Base-by-base conservation (phyloP, 495 filamentous ascomycete genomes). In the Penicillium psychrofluorescens region DNA sequence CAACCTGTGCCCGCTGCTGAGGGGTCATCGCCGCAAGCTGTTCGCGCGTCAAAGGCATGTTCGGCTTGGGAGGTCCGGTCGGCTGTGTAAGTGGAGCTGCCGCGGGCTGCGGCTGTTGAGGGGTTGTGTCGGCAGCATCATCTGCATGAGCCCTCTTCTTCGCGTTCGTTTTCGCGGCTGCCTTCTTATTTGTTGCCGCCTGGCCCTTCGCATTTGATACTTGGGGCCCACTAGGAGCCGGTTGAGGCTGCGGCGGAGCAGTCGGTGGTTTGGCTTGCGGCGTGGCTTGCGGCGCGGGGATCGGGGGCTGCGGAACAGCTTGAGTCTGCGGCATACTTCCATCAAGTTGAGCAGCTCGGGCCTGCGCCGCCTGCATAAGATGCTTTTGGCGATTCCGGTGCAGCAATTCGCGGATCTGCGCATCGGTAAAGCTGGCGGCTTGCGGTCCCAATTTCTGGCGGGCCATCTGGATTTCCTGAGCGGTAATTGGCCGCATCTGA, bases 121-220 rank as follows among this genome's bases (percentile, higher is more conserved):
- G 41, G 12, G 48, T 51, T 41, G 72, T 36, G 2, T 86, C 84
- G 11, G 70, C 59, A 7, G 72, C 55, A 54, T 90, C 85, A 44
- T 89, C 86, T 34, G 71, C 72, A 44, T 66, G 76, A 7, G 76
- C 55, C 41, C 83, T 76, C 61, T 86, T 87, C 50, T 70, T 73
- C 29, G 58, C 66, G 54, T 29, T 51, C 61, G 51, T 59, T 75
- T 64, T 8, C 47, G 42, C 39, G 57, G 14, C 44, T 11, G 33
- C 45, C 39, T 68, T 70, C 1, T 40, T 53, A 36, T 52, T 16
- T 13, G 47, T 15, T 43, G 41, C 57, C 44, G 56, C 22, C 42
- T 55, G 54, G 10, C 52, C 36, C 47, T 63, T 61, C 31, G 51
- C 22, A 28, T 46, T 45, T 11, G 40, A 40, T n/a, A 43, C 40